phyloP scores from a whole-genome alignment of 108 stramenopile species.

The Ochromonas danica region DNA sequence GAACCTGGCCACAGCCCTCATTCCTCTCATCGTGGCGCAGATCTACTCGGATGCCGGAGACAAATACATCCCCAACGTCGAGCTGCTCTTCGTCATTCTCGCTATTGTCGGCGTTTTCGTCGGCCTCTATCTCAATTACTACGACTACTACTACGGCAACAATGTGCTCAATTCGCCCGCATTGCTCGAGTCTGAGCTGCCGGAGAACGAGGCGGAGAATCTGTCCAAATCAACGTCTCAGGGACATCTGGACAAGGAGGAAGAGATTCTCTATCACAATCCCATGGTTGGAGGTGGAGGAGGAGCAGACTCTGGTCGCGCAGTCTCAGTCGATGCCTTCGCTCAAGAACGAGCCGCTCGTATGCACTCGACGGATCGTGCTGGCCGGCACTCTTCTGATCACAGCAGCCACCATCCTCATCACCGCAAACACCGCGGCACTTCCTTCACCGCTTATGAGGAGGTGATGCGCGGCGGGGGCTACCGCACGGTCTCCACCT shows the following conservation, averaged over 20 bases:
- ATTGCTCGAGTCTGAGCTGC: background rate
- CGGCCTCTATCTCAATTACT: constrained; percentile 53
- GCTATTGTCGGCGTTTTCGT: constrained; percentile 51
- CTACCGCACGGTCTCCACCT: background rate
- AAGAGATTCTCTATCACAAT: background rate
- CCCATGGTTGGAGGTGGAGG: background rate
- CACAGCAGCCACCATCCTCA: background rate
- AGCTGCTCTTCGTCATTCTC: constrained; percentile 57
- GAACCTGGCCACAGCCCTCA: constrained; percentile 61
- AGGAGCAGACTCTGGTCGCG: background rate
- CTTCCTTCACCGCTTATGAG: constrained; percentile 9
- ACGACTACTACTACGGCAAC: constrained; percentile 40
- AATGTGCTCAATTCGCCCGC: background rate
- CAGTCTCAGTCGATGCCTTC: background rate
- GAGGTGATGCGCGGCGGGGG: constrained; percentile 5
- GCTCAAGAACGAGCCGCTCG: background rate
- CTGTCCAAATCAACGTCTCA: no score
- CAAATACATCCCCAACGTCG: constrained; percentile 61
- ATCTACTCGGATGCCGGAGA: constrained; percentile 42
- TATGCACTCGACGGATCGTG: background rate
- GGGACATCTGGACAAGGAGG: background rate
- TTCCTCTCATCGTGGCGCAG: constrained; percentile 54
- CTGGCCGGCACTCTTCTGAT: background rate
- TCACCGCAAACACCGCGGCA: background rate
- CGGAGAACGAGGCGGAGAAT: background rate